Percentiles rank a stretch among this genome's conserved stretches.
Conservation (phyloP, 768 basidiomycete genomes). For the Termitomyces sp. region DNA sequence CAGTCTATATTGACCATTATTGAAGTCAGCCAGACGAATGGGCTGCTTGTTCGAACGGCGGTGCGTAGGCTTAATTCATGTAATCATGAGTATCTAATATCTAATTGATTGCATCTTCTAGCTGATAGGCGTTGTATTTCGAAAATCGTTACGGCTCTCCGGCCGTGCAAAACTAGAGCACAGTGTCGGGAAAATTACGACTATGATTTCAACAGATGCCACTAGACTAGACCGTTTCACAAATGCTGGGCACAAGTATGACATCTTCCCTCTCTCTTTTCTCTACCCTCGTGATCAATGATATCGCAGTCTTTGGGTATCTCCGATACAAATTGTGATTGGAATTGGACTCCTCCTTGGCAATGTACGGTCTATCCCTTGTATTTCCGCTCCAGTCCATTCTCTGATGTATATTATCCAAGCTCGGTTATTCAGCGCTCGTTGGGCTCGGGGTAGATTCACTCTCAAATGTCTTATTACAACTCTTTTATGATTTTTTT, state of each 20-base stretch:
- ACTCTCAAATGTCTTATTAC: slow-evolving; percentile 4
- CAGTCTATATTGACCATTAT: no score
- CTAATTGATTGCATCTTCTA: not conserved
- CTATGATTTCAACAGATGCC: slow-evolving; percentile 43
- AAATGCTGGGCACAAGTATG: slow-evolving; percentile 23
- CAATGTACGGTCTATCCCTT: slow-evolving; percentile 26
- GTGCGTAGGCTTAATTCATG: slow-evolving; percentile 3
- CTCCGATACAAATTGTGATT: slow-evolving; percentile 38
- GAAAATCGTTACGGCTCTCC: slow-evolving; percentile 48
- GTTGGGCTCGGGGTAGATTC: slow-evolving; percentile 40
- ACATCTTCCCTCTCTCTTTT: not conserved
- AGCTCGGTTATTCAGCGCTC: slow-evolving; percentile 52
- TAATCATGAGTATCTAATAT: no score
- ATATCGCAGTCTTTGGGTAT: slow-evolving; percentile 24
- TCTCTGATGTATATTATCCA: not conserved
- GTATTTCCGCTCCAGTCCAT: not conserved
- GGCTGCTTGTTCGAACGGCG: slow-evolving; percentile 15
- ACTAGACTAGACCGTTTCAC: slow-evolving; percentile 34
- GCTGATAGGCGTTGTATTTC: slow-evolving; percentile 33
- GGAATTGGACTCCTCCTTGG: slow-evolving; percentile 45
- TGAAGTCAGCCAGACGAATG: slow-evolving; percentile 12
- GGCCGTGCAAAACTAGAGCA: slow-evolving; percentile 37
- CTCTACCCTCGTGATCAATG: not conserved
- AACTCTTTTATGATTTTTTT: not conserved
- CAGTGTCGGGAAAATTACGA: slow-evolving; percentile 42